Evolutionary conservation across 129 eudicot species (phyloP).

Genomic region (Tagetes erecta): DNA sequence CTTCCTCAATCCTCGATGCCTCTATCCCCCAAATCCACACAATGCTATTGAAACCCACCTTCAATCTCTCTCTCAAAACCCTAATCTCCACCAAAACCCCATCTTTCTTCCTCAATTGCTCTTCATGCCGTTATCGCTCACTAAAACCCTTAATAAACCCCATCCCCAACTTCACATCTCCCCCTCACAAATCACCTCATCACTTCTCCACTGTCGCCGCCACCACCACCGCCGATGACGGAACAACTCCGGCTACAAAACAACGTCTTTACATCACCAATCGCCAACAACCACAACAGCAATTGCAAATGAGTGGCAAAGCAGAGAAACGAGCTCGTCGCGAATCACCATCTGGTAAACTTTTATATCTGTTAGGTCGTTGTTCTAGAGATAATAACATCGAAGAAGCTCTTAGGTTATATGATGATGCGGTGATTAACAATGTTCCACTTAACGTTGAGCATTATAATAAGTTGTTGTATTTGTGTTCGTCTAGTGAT

Average conservation of each 20-base stretch:
- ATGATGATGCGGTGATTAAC: conserved; percentile 54
- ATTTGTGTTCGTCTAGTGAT: conserved; percentile 53
- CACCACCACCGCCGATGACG: conserved; percentile 19
- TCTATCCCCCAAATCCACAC: conserved; percentile 9
- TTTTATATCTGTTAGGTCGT: conserved; percentile 43
- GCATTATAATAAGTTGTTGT: conserved; percentile 70
- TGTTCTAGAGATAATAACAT: conserved; percentile 57
- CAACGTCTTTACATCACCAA: neutral
- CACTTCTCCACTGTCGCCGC: conserved; percentile 42
- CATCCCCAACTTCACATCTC: conserved; percentile 20
- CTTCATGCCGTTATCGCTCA: conserved; percentile 18
- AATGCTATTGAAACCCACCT: conserved; percentile 48
- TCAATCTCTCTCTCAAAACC: conserved; percentile 33
- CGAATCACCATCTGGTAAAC: conserved; percentile 53
- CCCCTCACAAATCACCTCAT: conserved; percentile 19
- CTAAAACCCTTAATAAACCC: conserved; percentile 38
- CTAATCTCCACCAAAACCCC: conserved; percentile 42
- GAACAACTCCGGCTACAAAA: conserved; percentile 19
- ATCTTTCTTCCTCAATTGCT: conserved; percentile 24
- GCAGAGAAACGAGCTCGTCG: conserved; percentile 42
- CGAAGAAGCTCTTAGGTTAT: conserved; percentile 60
- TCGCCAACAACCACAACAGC: neutral
- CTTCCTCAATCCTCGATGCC: conserved; percentile 25
- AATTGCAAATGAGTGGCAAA: conserved; percentile 29
- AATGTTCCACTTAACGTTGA: conserved; percentile 43